Base-by-base conservation (phyloP, 495 filamentous ascomycete genomes). In the Xylaria venustula region DNA sequence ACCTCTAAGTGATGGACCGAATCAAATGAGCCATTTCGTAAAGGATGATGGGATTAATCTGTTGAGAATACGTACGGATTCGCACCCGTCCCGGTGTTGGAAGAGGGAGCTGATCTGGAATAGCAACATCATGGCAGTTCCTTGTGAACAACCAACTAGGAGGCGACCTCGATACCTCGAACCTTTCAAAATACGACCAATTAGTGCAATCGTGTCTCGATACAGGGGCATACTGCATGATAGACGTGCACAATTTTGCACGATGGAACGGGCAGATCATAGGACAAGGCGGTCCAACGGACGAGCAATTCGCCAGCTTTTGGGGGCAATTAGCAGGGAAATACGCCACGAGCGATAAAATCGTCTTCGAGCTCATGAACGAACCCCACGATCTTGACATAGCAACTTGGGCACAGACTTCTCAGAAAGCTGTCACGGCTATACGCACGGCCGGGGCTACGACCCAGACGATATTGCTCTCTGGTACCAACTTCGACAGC, bases 331-430 rank as follows among this genome's bases (percentile, higher is more conserved):
- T 88, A 8, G 86, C 85, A 3, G 75, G 67, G 11, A 81, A 83
- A 52, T 87, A 87, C 61, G 77, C 73, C 19, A 50, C 32, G 7
- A 56, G 77, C n/a, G 49, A 71, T 4, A 81, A 78, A 14, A 71
- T 86, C 23, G 69, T 79, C n/a, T 86, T 87, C 69, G 84, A 84
- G 36, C 67, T 87, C 45, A 86, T 87, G 81, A 88, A 87, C 66
- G 85, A 88, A 67, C 83, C 85, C 4, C 83, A 84, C 54, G 65
- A 81, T 36, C 69, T 78, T 30, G 74, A 81, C 60, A 74, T 86
- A 51, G 63, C 44, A 23, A 61, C 46, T 0, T 86, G 83, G 83
- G 82, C 80, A 0, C 58, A 68, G 3, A 83, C 82, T 0, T 79
- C 80, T 45, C 85, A 87, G 65, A 75, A 77, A 17, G 81, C 72